These are phyloP conservation scores for Saccharomycopsis babjevae DNA, from an alignment of 805 yeast genomes.

Conservation along the genomic window DNA sequence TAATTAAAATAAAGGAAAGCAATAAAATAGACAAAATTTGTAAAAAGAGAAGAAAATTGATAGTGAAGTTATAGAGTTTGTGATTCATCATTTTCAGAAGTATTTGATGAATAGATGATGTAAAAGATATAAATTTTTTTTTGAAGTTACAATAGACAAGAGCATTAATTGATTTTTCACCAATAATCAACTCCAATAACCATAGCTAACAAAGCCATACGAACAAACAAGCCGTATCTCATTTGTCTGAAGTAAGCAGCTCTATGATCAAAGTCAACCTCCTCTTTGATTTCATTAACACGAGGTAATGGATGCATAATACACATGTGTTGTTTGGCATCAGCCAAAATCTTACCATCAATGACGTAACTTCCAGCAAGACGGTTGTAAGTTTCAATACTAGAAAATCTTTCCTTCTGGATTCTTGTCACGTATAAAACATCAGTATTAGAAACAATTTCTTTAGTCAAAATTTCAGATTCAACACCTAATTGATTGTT, in stretches of 20 bases:
- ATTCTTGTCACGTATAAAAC: slow-evolving; percentile 97
- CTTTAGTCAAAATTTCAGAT: slow-evolving; percentile 69
- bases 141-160: background rate
- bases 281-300: slow-evolving; percentile 91
- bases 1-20: background rate
- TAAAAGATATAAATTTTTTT: background rate
- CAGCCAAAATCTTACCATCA: slow-evolving; percentile 80
- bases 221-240: slow-evolving; percentile 95
- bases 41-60: background rate
- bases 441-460: slow-evolving; percentile 80
- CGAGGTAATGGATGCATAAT: slow-evolving; percentile 99
- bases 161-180: background rate
- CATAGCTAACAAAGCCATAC: slow-evolving; percentile 98
- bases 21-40: background rate
- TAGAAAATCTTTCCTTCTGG: slow-evolving; percentile 89
- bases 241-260: slow-evolving; percentile 99
- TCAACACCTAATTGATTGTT: slow-evolving; percentile 66
- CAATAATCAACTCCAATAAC: slow-evolving; percentile 89
- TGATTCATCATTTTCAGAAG: background rate
- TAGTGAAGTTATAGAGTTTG: background rate
- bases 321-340: slow-evolving; percentile 97
- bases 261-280: slow-evolving; percentile 97
- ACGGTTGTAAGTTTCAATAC: slow-evolving; percentile 67
- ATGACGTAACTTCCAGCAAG: slow-evolving; percentile 87
- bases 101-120: background rate